Percentiles rank a stretch among this genome's conserved stretches.
Evolutionary conservation across 139 green algal genomes (phyloP).

Genomic region (Desmodesmus armatus): DNA sequence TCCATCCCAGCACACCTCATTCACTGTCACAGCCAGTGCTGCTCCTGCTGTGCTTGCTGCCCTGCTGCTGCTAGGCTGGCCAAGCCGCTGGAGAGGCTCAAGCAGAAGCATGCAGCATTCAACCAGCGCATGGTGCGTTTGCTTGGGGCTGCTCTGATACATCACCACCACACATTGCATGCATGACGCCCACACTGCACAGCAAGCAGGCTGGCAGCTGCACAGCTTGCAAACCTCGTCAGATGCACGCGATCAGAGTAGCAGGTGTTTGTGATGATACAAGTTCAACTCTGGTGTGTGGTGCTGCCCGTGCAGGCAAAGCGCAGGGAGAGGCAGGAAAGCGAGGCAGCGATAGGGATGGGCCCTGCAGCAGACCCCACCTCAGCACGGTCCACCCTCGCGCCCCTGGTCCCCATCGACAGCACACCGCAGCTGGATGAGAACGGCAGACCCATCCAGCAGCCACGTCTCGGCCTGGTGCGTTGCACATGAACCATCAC

Average conservation of each 20-base stretch:
- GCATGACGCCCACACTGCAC: too few species aligned
- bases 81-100: slow-evolving; percentile 79
- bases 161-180: neutral
- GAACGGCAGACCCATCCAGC: slow-evolving; percentile 20
- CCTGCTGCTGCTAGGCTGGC: slow-evolving; percentile 68
- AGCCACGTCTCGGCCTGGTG: too few species aligned
- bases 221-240: too few species aligned
- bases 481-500: too few species aligned
- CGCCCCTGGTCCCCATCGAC: neutral
- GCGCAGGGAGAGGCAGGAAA: slow-evolving; percentile 72
- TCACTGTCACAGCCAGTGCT: too few species aligned
- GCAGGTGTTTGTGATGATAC: too few species aligned
- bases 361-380: neutral
- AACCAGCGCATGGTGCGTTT: slow-evolving; percentile 91
- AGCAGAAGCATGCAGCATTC: slow-evolving; percentile 81
- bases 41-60: neutral
- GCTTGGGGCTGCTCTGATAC: neutral
- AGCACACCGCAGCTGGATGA: slow-evolving; percentile 28
- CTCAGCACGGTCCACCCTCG: slow-evolving; percentile 17
- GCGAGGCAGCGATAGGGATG: slow-evolving; percentile 39
- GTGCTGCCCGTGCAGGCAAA: slow-evolving; percentile 59
- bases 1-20: too few species aligned
- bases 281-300: too few species aligned
- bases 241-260: too few species aligned
- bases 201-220: too few species aligned